Evolutionary conservation across 176 grass and related monocot genomes (phyloP).

Genomic region (Cenchrus americanus): DNA sequence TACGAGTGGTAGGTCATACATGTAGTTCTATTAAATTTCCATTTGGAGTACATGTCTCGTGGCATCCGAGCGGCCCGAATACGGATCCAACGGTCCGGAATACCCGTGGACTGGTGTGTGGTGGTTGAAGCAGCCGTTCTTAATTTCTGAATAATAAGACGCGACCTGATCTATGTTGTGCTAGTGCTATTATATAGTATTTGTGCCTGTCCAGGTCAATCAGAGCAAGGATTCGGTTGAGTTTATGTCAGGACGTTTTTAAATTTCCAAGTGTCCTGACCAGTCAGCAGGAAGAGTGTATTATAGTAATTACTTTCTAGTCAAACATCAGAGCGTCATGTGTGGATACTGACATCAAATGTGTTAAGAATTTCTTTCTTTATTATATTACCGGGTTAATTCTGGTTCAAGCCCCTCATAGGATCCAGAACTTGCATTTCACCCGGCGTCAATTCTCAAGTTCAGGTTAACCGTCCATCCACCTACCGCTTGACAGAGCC

Average conservation of each 20-base stretch:
- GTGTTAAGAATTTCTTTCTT: neutral
- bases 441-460: no score
- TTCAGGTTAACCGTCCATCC: neutral
- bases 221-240: neutral
- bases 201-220: slow-evolving; percentile 25
- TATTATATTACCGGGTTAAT: neutral
- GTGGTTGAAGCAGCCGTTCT: neutral
- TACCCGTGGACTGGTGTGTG: neutral
- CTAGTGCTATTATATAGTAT: neutral
- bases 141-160: slow-evolving; percentile 5
- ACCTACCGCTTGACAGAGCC: neutral
- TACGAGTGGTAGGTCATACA: neutral
- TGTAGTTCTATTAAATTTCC: neutral
- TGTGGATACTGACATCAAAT: slow-evolving; percentile 4
- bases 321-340: slow-evolving; percentile 9
- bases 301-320: neutral
- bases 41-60: neutral
- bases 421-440: neutral
- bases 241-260: neutral
- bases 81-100: neutral
- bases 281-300: neutral
- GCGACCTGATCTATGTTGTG: slow-evolving; percentile 6
- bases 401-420: neutral
- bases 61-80: neutral
- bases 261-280: neutral